Evolutionary conservation across 352 stramenopile species (phyloP).

Genomic region (Globisporangium abappressorium): DNA sequence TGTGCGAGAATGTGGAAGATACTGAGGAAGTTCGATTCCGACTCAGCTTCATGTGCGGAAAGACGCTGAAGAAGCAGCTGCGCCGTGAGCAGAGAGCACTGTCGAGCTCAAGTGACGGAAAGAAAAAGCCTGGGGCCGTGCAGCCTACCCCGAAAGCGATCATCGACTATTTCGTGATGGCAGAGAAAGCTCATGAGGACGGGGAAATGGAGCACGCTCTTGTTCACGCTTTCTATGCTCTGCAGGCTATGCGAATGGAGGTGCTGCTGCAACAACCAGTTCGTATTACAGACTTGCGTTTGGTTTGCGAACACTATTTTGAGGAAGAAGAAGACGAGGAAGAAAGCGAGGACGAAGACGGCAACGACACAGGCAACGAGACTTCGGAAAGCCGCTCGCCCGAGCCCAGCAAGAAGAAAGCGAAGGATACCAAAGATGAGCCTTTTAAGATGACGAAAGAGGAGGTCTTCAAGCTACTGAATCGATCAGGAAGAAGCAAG

Average conservation of each 20-base stretch:
- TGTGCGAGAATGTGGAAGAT: constrained; percentile 32
- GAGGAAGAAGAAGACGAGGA: constrained; percentile 37
- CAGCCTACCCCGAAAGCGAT: constrained; percentile 24
- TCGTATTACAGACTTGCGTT: constrained; percentile 26
- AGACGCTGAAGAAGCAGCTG: constrained; percentile 58
- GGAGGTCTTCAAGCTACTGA: constrained; percentile 38
- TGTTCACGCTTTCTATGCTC: constrained; percentile 73
- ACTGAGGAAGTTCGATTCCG: constrained; percentile 59
- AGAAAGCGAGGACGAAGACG: constrained; percentile 16
- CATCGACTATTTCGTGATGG: constrained; percentile 48
- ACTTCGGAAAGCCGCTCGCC: constrained; percentile 1
- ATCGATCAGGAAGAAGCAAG: background rate
- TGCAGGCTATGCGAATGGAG: constrained; percentile 62
- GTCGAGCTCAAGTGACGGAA: background rate
- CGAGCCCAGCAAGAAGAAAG: constrained; percentile 2
- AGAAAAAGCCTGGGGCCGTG: background rate
- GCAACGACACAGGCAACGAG: constrained; percentile 12
- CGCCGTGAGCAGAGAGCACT: constrained; percentile 5
- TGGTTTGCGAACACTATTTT: constrained; percentile 59
- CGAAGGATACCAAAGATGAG: constrained; percentile 8
- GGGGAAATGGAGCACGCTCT: constrained; percentile 70
- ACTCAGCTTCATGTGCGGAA: constrained; percentile 73
- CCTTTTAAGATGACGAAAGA: constrained; percentile 36
- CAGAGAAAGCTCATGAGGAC: constrained; percentile 52
- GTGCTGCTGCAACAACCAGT: constrained; percentile 32